Percentiles rank a stretch among this genome's conserved stretches.
These are phyloP conservation scores for Agaricales sp. DNA, from an alignment of 1,284 basidiomycete species.

Conservation along the genomic window DNA sequence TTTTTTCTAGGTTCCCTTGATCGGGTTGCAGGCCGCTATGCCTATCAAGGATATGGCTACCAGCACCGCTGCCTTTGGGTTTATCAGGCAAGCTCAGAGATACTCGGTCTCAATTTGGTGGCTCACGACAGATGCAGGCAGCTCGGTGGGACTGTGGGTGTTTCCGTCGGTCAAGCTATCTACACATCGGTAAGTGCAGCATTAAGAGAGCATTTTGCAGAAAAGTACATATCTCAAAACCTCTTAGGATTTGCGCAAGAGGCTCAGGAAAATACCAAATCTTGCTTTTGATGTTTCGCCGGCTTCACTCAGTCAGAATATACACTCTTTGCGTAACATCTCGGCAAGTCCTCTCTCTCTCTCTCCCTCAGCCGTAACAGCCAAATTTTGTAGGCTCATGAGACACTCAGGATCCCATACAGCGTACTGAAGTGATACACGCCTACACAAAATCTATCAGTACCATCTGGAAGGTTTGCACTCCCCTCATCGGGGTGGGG, in stretches of 20 bases:
- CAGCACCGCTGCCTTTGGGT: conserved; percentile 59
- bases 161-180: conserved; percentile 63
- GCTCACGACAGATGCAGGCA: conserved; percentile 27
- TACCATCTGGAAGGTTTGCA: conserved; percentile 64
- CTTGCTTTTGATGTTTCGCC: conserved; percentile 40
- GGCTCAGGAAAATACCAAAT: conserved; percentile 37
- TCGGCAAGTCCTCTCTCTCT: conserved; percentile 39
- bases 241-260: conserved; percentile 35
- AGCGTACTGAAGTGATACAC: conserved; percentile 44
- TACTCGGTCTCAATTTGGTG: not conserved
- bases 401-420: conserved; percentile 33
- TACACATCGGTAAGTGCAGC: conserved; percentile 43
- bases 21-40: conserved; percentile 73
- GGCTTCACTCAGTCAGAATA: conserved; percentile 44
- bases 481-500: conserved; percentile 46
- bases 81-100: conserved; percentile 41
- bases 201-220: not conserved
- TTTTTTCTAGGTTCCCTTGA: conserved; percentile 42
- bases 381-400: too few relatives aligned
- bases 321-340: conserved; percentile 42
- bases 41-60: conserved; percentile 77
- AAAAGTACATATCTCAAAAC: conserved; percentile 1
- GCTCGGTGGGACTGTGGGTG: conserved; percentile 72
- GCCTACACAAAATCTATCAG: conserved; percentile 63
- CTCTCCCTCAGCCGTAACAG: too few relatives aligned